These are phyloP conservation scores for Crithidia bombi DNA, from an alignment of 208 protist species.

Conservation along the genomic window DNA sequence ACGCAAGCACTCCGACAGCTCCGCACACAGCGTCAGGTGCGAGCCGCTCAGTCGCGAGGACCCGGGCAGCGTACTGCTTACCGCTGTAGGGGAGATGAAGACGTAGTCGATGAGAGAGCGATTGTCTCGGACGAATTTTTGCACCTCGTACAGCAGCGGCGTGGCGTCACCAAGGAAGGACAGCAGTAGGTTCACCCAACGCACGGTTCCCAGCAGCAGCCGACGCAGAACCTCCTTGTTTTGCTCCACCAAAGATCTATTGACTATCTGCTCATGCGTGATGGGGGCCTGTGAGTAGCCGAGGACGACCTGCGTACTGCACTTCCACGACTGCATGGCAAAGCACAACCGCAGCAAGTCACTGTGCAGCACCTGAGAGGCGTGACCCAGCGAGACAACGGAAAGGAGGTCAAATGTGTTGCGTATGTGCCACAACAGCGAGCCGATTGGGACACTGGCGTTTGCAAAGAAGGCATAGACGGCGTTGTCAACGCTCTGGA, in stretches of 20 bases:
- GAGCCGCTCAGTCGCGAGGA: constrained; percentile 39
- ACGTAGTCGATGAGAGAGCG: constrained; percentile 71
- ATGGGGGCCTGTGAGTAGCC: constrained; percentile 41
- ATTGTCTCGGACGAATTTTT: constrained; percentile 62
- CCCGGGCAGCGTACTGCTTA: constrained; percentile 18
- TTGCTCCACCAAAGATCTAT: constrained; percentile 44
- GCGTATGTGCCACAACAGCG: constrained; percentile 52
- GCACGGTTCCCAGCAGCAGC: constrained; percentile 53
- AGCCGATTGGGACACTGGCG: constrained; percentile 30
- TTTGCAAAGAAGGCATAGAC: constrained; percentile 49
- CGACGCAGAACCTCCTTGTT: constrained; percentile 69
- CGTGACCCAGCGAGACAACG: constrained; percentile 59
- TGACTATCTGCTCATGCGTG: constrained; percentile 15
- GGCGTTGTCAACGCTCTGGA: constrained; percentile 57
- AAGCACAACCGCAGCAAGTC: constrained; percentile 59
- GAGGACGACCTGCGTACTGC: constrained; percentile 58
- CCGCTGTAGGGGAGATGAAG: constrained; percentile 37
- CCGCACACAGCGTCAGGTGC: constrained; percentile 58
- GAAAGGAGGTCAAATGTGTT: constrained; percentile 67
- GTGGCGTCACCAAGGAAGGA: constrained; percentile 54
- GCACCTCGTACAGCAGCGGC: constrained; percentile 49
- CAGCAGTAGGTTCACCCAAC: constrained; percentile 78
- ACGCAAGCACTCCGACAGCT: constrained; percentile 64
- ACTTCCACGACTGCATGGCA: constrained; percentile 68
- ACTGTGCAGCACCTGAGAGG: constrained; percentile 61